Evolutionary conservation across 495 filamentous ascomycete species (phyloP).

Genomic region (Annulohypoxylon bovei): DNA sequence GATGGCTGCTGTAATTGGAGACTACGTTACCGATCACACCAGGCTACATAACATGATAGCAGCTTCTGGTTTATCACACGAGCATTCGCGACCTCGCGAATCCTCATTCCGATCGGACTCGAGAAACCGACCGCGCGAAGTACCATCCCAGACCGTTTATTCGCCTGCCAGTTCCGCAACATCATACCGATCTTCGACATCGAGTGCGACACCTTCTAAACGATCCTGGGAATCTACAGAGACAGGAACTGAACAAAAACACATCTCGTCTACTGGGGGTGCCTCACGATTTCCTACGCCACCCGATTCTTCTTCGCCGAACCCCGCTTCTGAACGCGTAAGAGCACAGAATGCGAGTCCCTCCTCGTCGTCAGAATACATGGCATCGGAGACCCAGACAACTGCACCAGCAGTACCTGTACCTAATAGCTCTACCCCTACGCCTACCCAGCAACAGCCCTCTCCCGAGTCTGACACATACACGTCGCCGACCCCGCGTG

Average conservation of each 20-base stretch:
- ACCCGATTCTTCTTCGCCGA: slow-evolving; percentile 59
- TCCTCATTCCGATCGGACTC: slow-evolving; percentile 53
- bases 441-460: slow-evolving; percentile 53
- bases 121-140: slow-evolving; percentile 51
- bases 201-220: slow-evolving; percentile 43
- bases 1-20: slow-evolving; percentile 61
- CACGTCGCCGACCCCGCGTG: slow-evolving; percentile 34
- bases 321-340: slow-evolving; percentile 49
- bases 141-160: slow-evolving; percentile 42
- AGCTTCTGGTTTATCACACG: slow-evolving; percentile 46
- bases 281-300: slow-evolving; percentile 59
- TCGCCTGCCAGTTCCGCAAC: slow-evolving; percentile 44
- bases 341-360: slow-evolving; percentile 47
- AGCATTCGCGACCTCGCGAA: slow-evolving; percentile 53
- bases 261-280: slow-evolving; percentile 44
- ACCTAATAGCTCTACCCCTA: slow-evolving; percentile 48
- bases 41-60: slow-evolving; percentile 60
- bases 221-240: slow-evolving; percentile 45
- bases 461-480: slow-evolving; percentile 69
- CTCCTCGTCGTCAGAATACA: slow-evolving; percentile 44
- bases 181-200: slow-evolving; percentile 31
- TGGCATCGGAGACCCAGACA: slow-evolving; percentile 48
- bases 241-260: slow-evolving; percentile 32
- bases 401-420: slow-evolving; percentile 44
- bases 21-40: slow-evolving; percentile 57